phyloP scores from a whole-genome alignment of 2,329 filamentous ascomycete genomes.

The Neonectria sp. region DNA sequence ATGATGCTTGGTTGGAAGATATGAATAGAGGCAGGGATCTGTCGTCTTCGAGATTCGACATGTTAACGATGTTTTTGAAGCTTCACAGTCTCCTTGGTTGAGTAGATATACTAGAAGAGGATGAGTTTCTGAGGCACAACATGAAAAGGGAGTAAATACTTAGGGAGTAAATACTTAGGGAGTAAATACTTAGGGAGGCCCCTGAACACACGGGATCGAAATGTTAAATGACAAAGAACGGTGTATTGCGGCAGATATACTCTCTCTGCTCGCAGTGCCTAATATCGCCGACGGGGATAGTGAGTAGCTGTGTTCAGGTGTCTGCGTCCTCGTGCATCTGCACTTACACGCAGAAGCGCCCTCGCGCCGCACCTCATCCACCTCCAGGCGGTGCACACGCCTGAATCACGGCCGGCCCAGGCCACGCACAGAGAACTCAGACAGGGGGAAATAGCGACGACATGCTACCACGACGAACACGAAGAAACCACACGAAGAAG shows the following conservation, averaged over 20 bases:
- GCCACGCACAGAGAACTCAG: not conserved
- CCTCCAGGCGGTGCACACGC: not conserved
- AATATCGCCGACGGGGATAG: not conserved
- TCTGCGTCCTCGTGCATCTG: not conserved
- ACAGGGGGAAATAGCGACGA: not conserved
- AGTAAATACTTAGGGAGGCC: not conserved
- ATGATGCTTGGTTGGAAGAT: constrained; percentile 32
- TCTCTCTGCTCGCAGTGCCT: not conserved
- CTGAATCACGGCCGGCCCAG: constrained; percentile 8
- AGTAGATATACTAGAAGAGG: not conserved
- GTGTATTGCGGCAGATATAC: not conserved
- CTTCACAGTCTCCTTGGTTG: not conserved
- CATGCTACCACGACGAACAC: not conserved
- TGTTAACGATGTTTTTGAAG: constrained; percentile 7
- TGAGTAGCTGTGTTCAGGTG: not conserved
- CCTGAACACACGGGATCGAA: not conserved
- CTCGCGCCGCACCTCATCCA: not conserved
- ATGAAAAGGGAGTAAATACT: not conserved
- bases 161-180: not conserved
- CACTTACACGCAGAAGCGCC: not conserved
- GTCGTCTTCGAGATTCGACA: constrained; percentile 25
- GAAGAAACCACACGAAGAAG: not conserved
- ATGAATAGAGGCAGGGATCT: constrained; percentile 41
- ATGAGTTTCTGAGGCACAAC: not conserved
- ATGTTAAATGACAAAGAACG: not conserved